Evolutionary conservation across 352 stramenopile genomes (phyloP).

Genomic region (Globisporangium mamillatum): DNA sequence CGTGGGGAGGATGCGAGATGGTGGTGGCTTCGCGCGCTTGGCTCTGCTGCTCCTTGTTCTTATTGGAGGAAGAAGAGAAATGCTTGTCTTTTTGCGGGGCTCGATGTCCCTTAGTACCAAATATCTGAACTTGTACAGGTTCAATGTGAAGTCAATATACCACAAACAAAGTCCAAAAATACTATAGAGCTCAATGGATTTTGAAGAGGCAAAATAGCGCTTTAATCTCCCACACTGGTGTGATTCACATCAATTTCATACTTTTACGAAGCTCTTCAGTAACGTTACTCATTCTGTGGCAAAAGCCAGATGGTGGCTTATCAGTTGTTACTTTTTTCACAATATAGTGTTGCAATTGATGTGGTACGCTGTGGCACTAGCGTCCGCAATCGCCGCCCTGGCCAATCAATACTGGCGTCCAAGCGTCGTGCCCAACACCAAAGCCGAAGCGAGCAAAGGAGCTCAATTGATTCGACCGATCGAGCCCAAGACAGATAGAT

Average conservation of each 20-base stretch:
- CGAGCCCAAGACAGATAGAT: neutral
- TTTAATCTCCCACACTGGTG: neutral
- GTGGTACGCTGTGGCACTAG: conserved; percentile 9
- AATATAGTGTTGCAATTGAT: neutral
- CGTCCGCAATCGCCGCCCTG: conserved; percentile 1
- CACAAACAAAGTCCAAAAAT: neutral
- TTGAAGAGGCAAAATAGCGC: neutral
- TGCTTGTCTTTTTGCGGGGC: conserved; percentile 2
- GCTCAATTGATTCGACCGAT: neutral
- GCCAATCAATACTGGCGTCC: conserved; percentile 16
- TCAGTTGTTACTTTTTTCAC: neutral
- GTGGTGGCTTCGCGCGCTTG: neutral
- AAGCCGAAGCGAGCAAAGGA: neutral
- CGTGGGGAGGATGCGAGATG: neutral
- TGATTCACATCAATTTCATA: neutral
- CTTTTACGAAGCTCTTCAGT: neutral
- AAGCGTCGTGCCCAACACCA: conserved; percentile 8
- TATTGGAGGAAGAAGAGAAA: neutral
- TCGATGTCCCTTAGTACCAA: neutral
- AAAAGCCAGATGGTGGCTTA: neutral
- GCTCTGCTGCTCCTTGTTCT: neutral
- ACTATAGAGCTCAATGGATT: neutral
- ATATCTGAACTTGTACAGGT: neutral
- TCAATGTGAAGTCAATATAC: neutral
- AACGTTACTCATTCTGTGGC: neutral